Base-by-base conservation (phyloP, 2,329 filamentous ascomycete genomes). In the Samsoniella hepiali region DNA sequence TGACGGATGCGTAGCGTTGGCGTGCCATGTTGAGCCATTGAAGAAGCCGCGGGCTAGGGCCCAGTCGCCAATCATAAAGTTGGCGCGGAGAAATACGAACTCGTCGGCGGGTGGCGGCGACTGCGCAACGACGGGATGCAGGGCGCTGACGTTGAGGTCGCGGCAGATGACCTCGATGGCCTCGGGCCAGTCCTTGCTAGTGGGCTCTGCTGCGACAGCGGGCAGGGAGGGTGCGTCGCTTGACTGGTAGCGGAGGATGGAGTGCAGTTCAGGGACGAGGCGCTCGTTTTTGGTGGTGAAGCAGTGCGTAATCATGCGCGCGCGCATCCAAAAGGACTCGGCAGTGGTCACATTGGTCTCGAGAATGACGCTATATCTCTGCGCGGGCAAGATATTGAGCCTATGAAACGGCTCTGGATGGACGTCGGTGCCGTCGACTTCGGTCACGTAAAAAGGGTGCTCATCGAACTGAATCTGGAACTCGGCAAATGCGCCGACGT, bases 401-500 rank as follows among this genome's bases (percentile, higher is more conserved):
- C 85, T 82, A 40, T 83, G 79, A 7, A 87, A 82, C 1, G 83
- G 77, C 5, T 78, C 76, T 0, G 89, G 86, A 63, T 86, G 80
- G 1, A 90, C 84, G 42, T 85, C 83, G 1, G 88, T 85, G 17
- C 89, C 89, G 69, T 92, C 89, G 0, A 90, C 86, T 71, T 91
- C 89, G 10, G 89, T 85, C 53, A 92, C 77, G 40, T 77, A 78
- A 72, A 90, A 86, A 1, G 78, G 72, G 67, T 91, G 89, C 57
- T 85, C 83, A 67, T 92, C 89, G 53, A 91, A 79, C 70, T 85
- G 86, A 34, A 92, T 81, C 69, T 91, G 88, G 66, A 91, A 89
- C 70, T 87, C 86, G 2, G 88, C 88, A 69, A 91, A 90, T 0
- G 86, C 88, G 11, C 87, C 89, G 9, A 88, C 83, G 66, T 92